Evolutionary conservation across 306 rosid species (phyloP).

Genomic region (Sphenostylis stenocarpa): DNA sequence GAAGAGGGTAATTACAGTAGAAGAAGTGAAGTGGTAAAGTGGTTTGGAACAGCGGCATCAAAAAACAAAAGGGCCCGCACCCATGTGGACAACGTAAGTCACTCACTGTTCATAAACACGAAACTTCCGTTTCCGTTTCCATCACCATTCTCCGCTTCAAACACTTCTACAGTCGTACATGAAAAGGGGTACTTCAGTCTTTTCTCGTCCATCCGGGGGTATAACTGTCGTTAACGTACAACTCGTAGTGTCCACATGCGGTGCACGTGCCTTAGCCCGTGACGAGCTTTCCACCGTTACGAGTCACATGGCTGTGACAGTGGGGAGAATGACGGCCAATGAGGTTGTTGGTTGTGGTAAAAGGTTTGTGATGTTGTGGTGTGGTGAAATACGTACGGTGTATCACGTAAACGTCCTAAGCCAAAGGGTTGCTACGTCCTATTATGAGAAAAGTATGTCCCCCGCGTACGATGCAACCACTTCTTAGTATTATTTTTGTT

Average conservation of each 20-base stretch:
- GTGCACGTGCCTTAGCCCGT: constrained; percentile 33
- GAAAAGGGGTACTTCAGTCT: not conserved
- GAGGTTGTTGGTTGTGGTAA: not conserved
- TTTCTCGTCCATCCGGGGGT: not conserved
- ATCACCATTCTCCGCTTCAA: not conserved
- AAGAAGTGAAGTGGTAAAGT: not conserved
- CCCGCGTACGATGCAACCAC: not conserved
- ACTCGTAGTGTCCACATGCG: not conserved
- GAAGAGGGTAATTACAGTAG: not conserved
- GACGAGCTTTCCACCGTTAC: constrained; percentile 30
- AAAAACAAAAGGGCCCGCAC: constrained; percentile 28
- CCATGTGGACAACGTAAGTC: constrained; percentile 29
- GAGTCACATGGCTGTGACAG: constrained; percentile 23
- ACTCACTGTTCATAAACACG: constrained; percentile 22
- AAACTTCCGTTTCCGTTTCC: not conserved
- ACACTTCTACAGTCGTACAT: not conserved
- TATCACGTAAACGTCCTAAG: not conserved
- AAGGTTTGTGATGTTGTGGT: not conserved
- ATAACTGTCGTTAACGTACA: not conserved
- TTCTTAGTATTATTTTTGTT: not conserved
- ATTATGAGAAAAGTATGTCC: constrained; percentile 8
- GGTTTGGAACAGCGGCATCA: not conserved
- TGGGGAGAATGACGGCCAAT: constrained; percentile 12
- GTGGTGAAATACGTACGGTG: not conserved
- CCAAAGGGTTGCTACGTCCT: not conserved